These are phyloP conservation scores for Entoloma clypeatum DNA, from an alignment of 1,284 basidiomycete genomes.

Conservation along the genomic window DNA sequence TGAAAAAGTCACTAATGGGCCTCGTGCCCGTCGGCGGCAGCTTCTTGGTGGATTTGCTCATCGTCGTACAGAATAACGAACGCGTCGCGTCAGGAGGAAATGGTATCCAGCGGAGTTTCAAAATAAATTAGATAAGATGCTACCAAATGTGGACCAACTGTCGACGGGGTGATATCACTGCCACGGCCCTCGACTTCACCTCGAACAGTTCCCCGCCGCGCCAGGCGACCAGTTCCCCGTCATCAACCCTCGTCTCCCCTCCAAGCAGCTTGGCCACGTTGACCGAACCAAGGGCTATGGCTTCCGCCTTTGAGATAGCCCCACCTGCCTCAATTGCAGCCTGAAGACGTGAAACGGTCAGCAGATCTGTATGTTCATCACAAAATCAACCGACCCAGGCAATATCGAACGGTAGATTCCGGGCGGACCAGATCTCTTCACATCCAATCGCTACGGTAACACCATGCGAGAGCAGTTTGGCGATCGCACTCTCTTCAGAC, in stretches of 20 bases:
- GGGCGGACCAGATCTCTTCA: constrained; percentile 60
- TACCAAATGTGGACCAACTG: constrained; percentile 25
- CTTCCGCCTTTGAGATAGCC: constrained; percentile 47
- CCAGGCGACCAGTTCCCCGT: constrained; percentile 56
- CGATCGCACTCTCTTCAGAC: constrained; percentile 60
- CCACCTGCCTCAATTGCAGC: constrained; percentile 52
- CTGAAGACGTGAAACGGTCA: constrained; percentile 17
- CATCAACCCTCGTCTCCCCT: constrained; percentile 27
- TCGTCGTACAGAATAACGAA: constrained; percentile 14
- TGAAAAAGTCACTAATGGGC: constrained; percentile 37
- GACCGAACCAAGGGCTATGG: constrained; percentile 55
- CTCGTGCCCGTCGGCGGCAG: constrained; percentile 21
- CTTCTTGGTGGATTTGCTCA: constrained; percentile 32
- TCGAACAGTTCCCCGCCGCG: constrained; percentile 48
- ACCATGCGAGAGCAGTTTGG: constrained; percentile 57
- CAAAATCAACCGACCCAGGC: constrained; percentile 51
- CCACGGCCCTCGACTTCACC: constrained; percentile 49
- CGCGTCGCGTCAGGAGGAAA: constrained; percentile 13
- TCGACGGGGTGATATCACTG: constrained; percentile 40
- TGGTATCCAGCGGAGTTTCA: constrained; percentile 7
- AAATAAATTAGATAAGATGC: background rate
- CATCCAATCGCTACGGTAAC: constrained; percentile 76
- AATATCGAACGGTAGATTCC: constrained; percentile 69
- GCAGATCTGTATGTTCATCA: background rate
- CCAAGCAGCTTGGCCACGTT: constrained; percentile 60